Evolutionary conservation across 2,329 filamentous ascomycete genomes (phyloP), one percentile per base, ranked within the genome.

Genomic region (Onygena corvina): DNA sequence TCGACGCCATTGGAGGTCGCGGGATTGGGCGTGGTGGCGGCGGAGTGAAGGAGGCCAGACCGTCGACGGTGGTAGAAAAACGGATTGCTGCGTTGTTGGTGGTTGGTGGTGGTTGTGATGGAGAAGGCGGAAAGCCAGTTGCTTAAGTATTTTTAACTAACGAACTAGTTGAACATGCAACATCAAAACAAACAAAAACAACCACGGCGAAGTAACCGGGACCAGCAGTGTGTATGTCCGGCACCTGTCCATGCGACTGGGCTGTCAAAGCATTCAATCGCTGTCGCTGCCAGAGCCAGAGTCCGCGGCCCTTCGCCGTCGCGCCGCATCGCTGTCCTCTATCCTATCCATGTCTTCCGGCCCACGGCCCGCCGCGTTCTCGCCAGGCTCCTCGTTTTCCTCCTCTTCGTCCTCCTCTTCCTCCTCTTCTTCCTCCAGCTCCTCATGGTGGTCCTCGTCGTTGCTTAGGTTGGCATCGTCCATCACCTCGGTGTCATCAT

Each of bases 331-430:
- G 21, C 30, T 47, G 21, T 47, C 46, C 14, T 47, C 46, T 33
- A 47, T 47, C 31, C n/a, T 21, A 16, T 47, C 30, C 30, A 29
- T 27, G 12, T 27, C 30, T n/a, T 35, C 46, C 20, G 21, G 35
- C 47, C 44, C 59, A 29, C 59, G 57, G 9, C 60, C 59, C 4
- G 58, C 56, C 45, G 59, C 57, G 12, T 60, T 59, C 9, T 59
- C 56, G 40, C 56, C 40, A 9, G 21, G 11, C 8, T 40, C 18
- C 23, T 29, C 40, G n/a, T 49, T 23, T 31, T 20, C 16, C 23
- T 48, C 58, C 14, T 55, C 53, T 31, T 58, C 54, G 34, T 54
- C 55, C 46, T 58, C 53, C 14, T 51, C 53, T 14, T 56, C 53
- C 20, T 59, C 60, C 3, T 57, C 54, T n/a, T 63, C 59, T 3